Conservation (phyloP, 768 basidiomycete genomes). For the Russula compacta region DNA sequence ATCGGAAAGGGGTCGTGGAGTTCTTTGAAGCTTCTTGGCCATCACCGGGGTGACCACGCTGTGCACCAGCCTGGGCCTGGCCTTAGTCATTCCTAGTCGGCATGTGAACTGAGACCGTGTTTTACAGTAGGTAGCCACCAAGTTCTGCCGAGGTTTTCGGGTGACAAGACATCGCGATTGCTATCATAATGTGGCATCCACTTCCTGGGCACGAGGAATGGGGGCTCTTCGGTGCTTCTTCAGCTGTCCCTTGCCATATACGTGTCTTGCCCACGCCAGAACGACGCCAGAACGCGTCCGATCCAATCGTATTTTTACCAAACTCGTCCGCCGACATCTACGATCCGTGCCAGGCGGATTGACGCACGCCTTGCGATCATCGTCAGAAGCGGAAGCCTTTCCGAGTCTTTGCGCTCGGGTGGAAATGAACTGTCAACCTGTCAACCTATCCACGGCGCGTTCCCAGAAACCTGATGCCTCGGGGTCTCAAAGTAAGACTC, state of each 20-base stretch:
- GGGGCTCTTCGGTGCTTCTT: background rate
- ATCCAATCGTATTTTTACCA: background rate
- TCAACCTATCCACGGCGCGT: background rate
- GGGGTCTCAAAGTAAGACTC: background rate
- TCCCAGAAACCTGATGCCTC: background rate
- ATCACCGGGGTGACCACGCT: background rate
- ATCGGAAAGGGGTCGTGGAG: no score
- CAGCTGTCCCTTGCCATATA: background rate
- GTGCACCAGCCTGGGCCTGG: background rate
- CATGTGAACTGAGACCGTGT: background rate
- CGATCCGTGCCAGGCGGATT: constrained; percentile 3
- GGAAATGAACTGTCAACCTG: background rate
- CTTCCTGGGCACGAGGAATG: background rate
- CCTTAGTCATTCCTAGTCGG: background rate
- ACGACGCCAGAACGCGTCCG: background rate
- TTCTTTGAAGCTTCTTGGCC: background rate
- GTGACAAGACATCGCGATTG: background rate
- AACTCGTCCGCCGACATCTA: background rate
- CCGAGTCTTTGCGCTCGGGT: background rate
- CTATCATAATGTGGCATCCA: background rate
- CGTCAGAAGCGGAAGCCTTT: constrained; percentile 4
- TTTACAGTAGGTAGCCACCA: background rate
- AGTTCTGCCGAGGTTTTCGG: constrained; percentile 3
- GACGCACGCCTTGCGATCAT: constrained; percentile 5
- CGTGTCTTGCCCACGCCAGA: background rate